A percentile compares a stretch with the other conserved stretches of the same genome.
phyloP scores from a whole-genome alignment of 768 basidiomycete genomes.

The Rhodosporidiobolus sp. region DNA sequence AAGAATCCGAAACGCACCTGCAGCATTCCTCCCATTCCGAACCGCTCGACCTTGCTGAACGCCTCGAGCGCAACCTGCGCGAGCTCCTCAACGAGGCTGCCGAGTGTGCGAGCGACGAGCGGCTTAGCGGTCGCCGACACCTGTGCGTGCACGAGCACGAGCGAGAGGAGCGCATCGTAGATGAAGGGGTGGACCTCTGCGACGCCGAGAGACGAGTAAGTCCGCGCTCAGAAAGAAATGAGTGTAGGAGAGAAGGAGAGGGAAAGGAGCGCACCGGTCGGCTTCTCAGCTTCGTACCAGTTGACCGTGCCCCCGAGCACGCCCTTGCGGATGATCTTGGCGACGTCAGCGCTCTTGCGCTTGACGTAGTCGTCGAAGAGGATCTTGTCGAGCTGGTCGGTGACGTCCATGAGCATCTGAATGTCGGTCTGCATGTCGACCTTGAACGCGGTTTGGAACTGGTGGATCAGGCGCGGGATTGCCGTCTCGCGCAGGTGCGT shows the following conservation, averaged over 20 bases:
- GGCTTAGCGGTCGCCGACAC: conserved; percentile 74
- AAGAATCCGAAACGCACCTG: conserved; percentile 58
- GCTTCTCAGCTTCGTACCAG: conserved; percentile 91
- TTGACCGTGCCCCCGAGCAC: conserved; percentile 78
- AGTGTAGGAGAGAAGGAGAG: neutral
- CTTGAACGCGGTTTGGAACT: conserved; percentile 73
- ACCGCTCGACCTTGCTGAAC: conserved; percentile 83
- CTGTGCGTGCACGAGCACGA: conserved; percentile 90
- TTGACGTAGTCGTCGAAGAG: conserved; percentile 85
- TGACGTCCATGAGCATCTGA: conserved; percentile 71
- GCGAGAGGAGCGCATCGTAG: conserved; percentile 78
- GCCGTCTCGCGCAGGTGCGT: conserved; percentile 65
- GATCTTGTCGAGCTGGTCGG: conserved; percentile 78
- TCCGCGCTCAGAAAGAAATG: neutral
- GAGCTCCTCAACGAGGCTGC: conserved; percentile 74
- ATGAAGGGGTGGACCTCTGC: conserved; percentile 92
- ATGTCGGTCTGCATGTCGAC: conserved; percentile 69
- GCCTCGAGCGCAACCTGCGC: conserved; percentile 77
- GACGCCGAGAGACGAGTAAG: neutral
- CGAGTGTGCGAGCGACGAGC: conserved; percentile 76
- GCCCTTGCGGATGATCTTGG: conserved; percentile 67
- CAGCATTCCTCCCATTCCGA: conserved; percentile 98
- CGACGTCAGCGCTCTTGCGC: conserved; percentile 70
- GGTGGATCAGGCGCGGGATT: conserved; percentile 73
- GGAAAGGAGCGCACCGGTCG: conserved; percentile 63